Evolutionary conservation across 129 eudicot genomes (phyloP).

Genomic region (Apium graveolens): DNA sequence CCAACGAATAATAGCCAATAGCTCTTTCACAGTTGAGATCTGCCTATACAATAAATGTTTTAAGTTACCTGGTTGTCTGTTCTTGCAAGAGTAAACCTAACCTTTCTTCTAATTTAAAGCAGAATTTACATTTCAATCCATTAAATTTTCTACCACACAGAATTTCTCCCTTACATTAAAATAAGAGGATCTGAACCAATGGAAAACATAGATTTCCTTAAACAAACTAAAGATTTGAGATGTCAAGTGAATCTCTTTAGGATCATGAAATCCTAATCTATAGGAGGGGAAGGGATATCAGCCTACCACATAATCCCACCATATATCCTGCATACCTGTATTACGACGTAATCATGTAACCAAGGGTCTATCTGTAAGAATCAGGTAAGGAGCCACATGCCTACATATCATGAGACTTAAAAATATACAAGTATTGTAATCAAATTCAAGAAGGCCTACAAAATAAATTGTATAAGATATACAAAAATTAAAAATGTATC

Average conservation of each 20-base stretch:
- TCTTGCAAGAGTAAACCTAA: neutral
- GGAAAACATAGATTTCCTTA: neutral
- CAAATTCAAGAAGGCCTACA: constrained; percentile 1
- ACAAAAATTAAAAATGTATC: neutral
- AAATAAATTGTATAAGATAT: neutral
- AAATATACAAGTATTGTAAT: neutral
- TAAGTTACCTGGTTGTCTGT: neutral
- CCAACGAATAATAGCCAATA: neutral
- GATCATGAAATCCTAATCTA: neutral
- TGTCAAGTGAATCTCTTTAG: neutral
- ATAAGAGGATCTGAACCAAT: neutral
- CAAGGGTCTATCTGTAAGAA: neutral
- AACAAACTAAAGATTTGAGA: neutral
- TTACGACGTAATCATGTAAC: neutral
- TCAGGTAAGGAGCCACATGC: neutral
- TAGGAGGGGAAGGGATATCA: neutral
- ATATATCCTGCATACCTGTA: neutral
- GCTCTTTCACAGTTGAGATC: neutral
- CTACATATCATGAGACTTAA: neutral
- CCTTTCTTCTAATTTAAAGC: no score
- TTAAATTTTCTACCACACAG: neutral
- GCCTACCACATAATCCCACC: neutral
- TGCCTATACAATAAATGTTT: neutral
- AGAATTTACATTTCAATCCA: neutral
- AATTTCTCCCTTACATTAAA: neutral